Evolutionary conservation across 306 rosid species (phyloP).

Genomic region (Notholithocarpus densiflorus): DNA sequence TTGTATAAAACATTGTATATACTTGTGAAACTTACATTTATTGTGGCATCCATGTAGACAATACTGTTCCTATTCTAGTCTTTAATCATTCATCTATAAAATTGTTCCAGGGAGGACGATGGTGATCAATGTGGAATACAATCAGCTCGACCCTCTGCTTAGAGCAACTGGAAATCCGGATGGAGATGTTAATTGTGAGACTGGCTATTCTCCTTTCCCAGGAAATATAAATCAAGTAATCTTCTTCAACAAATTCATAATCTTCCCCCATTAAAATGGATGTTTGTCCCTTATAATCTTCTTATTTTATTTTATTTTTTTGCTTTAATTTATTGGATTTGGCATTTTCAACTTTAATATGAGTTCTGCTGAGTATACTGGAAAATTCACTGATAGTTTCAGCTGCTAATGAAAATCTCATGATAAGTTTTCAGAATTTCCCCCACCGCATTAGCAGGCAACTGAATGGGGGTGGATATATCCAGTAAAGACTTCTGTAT

Average conservation of each 20-base stretch:
- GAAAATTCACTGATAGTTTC: not conserved
- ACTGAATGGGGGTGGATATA: not conserved
- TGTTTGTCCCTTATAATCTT: not conserved
- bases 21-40: not conserved
- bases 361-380: not conserved
- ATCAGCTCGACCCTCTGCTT: conserved; percentile 96
- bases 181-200: conserved; percentile 82
- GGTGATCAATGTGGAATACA: conserved; percentile 99
- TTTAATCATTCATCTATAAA: conserved; percentile 18
- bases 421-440: not conserved
- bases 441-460: not conserved
- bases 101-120: conserved; percentile 68
- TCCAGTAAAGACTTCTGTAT: not conserved
- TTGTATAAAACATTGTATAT: not conserved
- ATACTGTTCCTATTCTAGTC: not conserved
- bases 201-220: conserved; percentile 92
- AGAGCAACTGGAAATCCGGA: conserved; percentile 90
- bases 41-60: not conserved
- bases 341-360: not conserved
- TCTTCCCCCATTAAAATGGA: not conserved
- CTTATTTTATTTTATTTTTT: not conserved
- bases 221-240: conserved; percentile 98
- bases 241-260: conserved; percentile 25
- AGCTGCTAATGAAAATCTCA: not conserved
- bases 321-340: not conserved